A percentile compares a stretch with the other conserved stretches of the same genome.
phyloP scores from a whole-genome alignment of 768 basidiomycete genomes.

The Lentinula sp. region DNA sequence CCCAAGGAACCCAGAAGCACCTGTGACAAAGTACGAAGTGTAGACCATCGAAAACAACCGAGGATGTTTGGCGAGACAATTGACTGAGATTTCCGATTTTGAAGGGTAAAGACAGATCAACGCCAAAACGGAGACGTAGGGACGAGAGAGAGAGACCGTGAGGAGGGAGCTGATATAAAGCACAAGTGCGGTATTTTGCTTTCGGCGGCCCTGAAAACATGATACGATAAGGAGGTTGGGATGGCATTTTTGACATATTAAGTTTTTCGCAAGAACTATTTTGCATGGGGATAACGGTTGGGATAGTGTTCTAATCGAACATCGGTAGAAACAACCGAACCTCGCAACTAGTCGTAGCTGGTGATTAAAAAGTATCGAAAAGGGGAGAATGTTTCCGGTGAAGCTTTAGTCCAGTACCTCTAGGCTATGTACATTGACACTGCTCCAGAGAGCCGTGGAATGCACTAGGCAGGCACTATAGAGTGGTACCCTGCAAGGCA shows the following conservation, averaged over 20 bases:
- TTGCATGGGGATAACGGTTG: neutral
- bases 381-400: too few relatives aligned
- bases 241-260: neutral
- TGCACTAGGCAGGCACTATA: too few relatives aligned
- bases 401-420: too few relatives aligned
- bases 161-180: neutral
- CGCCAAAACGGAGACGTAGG: neutral
- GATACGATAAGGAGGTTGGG: neutral
- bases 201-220: neutral
- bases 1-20: conserved; percentile 1
- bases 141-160: neutral
- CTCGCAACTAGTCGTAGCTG: too few relatives aligned
- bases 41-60: neutral
- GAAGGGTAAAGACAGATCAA: neutral
- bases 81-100: neutral
- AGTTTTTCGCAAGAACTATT: neutral
- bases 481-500: too few relatives aligned
- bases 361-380: too few relatives aligned
- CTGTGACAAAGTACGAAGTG: conserved; percentile 1
- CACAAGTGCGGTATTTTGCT: neutral
- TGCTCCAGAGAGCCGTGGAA: too few relatives aligned
- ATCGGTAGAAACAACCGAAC: neutral
- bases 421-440: too few relatives aligned
- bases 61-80: neutral
- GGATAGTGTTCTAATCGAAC: neutral